These are phyloP conservation scores for Talaromyces sp. DNA, from an alignment of 2,329 filamentous ascomycete species.

Conservation along the genomic window DNA sequence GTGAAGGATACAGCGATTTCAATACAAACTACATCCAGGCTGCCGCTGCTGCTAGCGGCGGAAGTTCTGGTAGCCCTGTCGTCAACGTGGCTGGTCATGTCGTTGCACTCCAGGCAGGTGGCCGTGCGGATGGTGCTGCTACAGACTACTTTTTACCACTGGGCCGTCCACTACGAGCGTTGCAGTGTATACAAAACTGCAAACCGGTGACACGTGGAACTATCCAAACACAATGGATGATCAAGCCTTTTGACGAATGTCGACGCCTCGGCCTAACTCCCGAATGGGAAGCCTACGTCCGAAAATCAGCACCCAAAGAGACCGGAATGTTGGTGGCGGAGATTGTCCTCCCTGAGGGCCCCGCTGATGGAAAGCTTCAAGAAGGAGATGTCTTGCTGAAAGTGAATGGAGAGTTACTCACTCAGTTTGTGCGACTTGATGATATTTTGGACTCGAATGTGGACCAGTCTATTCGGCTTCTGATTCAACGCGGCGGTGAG, in stretches of 20 bases:
- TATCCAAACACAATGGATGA: constrained; percentile 95
- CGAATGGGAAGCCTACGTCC: constrained; percentile 80
- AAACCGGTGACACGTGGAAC: constrained; percentile 80
- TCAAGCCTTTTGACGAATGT: constrained; percentile 98
- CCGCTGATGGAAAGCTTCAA: constrained; percentile 79
- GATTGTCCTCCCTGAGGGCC: constrained; percentile 87
- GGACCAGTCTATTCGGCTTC: constrained; percentile 69
- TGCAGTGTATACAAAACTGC: constrained; percentile 77
- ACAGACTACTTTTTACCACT: constrained; percentile 97
- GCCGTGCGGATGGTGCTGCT: constrained; percentile 87
- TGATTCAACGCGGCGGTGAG: constrained; percentile 84
- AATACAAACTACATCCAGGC: constrained; percentile 96
- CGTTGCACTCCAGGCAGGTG: constrained; percentile 89
- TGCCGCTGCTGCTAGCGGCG: constrained; percentile 91
- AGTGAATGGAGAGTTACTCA: constrained; percentile 88
- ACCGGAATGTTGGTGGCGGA: constrained; percentile 97
- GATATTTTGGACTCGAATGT: constrained; percentile 89
- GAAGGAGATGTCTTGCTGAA: constrained; percentile 93
- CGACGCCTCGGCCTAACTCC: constrained; percentile 79
- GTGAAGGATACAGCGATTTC: constrained; percentile 97
- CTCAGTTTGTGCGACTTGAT: constrained; percentile 87
- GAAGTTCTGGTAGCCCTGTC: constrained; percentile 96
- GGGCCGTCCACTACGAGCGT: constrained; percentile 80
- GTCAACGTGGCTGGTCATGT: constrained; percentile 92
- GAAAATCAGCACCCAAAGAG: constrained; percentile 81